A percentile compares a stretch with the other conserved stretches of the same genome.
Evolutionary conservation across 306 rosid genomes (phyloP).

Genomic region (Adenanthera pavonina): DNA sequence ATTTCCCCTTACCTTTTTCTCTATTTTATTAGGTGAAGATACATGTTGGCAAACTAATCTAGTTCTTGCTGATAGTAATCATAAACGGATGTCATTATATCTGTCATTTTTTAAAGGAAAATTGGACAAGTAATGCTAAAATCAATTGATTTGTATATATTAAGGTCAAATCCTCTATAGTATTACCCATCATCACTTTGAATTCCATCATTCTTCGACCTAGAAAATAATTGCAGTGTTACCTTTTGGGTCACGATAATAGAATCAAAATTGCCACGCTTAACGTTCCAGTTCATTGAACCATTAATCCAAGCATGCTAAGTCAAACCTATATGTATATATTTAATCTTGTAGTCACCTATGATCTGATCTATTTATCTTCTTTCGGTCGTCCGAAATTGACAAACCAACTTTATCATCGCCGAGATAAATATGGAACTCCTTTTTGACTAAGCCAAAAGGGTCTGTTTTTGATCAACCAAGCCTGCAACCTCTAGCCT

Average conservation of each 20-base stretch:
- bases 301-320: neutral
- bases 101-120: neutral
- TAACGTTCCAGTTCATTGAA: neutral
- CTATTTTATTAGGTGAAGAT: neutral
- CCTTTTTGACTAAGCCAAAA: conserved; percentile 12
- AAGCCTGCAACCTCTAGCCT: neutral
- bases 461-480: neutral
- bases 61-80: neutral
- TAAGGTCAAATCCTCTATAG: conserved; percentile 4
- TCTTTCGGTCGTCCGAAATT: conserved; percentile 4
- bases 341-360: neutral
- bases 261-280: conserved; percentile 2
- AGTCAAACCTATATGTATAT: neutral
- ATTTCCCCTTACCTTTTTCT: neutral
- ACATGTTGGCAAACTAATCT: neutral
- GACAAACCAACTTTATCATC: neutral
- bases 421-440: neutral
- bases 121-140: neutral
- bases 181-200: neutral
- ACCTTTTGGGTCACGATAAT: neutral
- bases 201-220: neutral
- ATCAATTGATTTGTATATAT: neutral
- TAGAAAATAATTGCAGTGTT: conserved; percentile 13
- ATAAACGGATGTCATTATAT: neutral
- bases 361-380: neutral